phyloP scores from a whole-genome alignment of 2,329 filamentous ascomycete genomes.

The Neurospora sp. region DNA sequence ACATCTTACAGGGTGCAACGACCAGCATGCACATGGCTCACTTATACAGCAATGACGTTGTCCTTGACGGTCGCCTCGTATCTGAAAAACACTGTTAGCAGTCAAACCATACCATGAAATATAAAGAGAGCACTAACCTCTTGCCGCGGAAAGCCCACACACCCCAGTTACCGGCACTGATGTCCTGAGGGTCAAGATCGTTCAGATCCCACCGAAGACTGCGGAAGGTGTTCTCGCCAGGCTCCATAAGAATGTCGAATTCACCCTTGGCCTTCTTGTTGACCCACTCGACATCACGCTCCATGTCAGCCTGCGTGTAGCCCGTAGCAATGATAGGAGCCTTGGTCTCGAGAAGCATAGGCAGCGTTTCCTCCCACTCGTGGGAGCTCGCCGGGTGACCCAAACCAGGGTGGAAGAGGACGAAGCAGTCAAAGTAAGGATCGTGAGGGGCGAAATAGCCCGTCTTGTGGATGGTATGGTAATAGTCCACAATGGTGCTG shows the following conservation, averaged over 20 bases:
- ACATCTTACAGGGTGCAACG: conserved; percentile 3
- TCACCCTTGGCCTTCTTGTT: conserved; percentile 77
- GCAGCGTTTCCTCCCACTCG: conserved; percentile 89
- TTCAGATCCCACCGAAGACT: conserved; percentile 96
- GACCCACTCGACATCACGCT: conserved; percentile 86
- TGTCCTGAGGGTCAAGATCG: conserved; percentile 85
- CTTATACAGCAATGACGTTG: conserved; percentile 3
- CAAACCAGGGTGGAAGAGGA: conserved; percentile 92
- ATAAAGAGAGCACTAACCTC: conserved; percentile 50
- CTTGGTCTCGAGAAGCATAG: conserved; percentile 87
- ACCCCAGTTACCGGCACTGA: conserved; percentile 95
- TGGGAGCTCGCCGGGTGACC: conserved; percentile 89
- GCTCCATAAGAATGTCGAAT: conserved; percentile 84
- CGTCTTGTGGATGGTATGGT: conserved; percentile 88
- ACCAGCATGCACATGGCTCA: conserved; percentile 5
- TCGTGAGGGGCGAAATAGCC: conserved; percentile 90
- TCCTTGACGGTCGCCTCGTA: conserved; percentile 56
- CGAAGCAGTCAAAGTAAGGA: conserved; percentile 96
- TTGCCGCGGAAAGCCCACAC: conserved; percentile 96
- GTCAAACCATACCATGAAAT: background rate
- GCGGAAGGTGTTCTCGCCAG: conserved; percentile 87
- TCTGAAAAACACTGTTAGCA: conserved; percentile 30
- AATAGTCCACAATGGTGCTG: conserved; percentile 95
- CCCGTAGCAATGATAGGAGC: conserved; percentile 89
- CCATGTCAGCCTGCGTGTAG: conserved; percentile 92